Conservation (phyloP, 2,329 filamentous ascomycete genomes). For the Colletotrichum sp. region DNA sequence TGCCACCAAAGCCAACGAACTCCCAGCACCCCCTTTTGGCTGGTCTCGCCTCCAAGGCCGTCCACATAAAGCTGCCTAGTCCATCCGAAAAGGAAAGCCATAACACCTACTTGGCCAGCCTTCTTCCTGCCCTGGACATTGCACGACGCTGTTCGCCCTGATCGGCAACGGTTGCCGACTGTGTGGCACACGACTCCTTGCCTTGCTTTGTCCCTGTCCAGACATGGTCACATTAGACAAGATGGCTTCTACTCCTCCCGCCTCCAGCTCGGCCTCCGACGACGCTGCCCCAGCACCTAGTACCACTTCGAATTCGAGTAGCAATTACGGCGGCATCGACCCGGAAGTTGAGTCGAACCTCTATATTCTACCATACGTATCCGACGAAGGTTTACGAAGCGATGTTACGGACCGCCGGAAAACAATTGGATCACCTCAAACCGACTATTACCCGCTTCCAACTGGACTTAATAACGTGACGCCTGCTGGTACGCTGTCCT, state of each 20-base stretch:
- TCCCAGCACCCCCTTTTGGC: background rate
- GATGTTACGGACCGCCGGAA: conserved; percentile 23
- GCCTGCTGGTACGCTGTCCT: background rate
- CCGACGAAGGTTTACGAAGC: conserved; percentile 25
- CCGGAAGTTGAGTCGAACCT: conserved; percentile 40
- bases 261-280: background rate
- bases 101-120: background rate
- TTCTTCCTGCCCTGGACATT: background rate
- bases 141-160: background rate
- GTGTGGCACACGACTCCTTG: background rate
- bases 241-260: conserved; percentile 8
- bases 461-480: background rate
- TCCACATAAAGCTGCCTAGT: background rate
- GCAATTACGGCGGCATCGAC: conserved; percentile 38
- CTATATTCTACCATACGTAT: conserved; percentile 31
- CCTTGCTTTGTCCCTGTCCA: background rate
- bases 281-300: background rate
- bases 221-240: background rate
- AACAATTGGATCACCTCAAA: conserved; percentile 8
- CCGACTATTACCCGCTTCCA: conserved; percentile 19
- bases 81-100: background rate
- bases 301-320: background rate
- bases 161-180: background rate
- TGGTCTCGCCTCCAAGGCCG: background rate
- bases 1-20: background rate